phyloP scores from a whole-genome alignment of 805 yeast species.

The Henningerozyma blattae region DNA sequence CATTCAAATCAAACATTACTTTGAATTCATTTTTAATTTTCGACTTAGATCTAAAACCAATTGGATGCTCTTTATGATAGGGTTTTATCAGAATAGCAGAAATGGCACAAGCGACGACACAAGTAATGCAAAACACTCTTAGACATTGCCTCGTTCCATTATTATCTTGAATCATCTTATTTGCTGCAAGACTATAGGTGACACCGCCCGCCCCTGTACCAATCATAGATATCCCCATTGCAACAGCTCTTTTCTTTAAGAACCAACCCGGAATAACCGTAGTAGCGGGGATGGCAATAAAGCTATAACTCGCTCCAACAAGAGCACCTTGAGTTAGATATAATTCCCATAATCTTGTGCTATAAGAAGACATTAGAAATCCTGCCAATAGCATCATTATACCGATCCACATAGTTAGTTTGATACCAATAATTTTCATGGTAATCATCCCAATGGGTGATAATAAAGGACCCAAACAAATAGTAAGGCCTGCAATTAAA shows the following conservation, averaged over 20 bases:
- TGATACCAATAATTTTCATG: slow-evolving; percentile 39
- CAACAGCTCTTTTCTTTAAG: slow-evolving; percentile 44
- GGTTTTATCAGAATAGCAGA: slow-evolving; percentile 36
- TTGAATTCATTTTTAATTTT: slow-evolving; percentile 16
- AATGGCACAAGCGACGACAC: slow-evolving; percentile 28
- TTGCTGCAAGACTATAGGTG: slow-evolving; percentile 29
- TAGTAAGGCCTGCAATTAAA: slow-evolving; percentile 54
- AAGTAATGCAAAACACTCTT: slow-evolving; percentile 31
- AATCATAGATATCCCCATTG: slow-evolving; percentile 36
- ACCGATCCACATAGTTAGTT: slow-evolving; percentile 38
- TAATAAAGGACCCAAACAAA: slow-evolving; percentile 40
- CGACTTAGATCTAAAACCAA: slow-evolving; percentile 17
- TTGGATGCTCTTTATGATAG: slow-evolving; percentile 26
- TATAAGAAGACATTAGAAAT: slow-evolving; percentile 46
- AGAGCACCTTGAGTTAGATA: slow-evolving; percentile 58
- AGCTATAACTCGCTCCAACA: slow-evolving; percentile 39
- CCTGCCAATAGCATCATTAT: slow-evolving; percentile 39
- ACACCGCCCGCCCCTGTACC: slow-evolving; percentile 48
- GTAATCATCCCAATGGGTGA: slow-evolving; percentile 44
- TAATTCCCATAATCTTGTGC: slow-evolving; percentile 51
- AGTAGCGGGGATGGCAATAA: slow-evolving; percentile 46
- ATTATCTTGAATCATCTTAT: slow-evolving; percentile 29
- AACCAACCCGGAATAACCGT: slow-evolving; percentile 63
- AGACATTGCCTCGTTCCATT: slow-evolving; percentile 37
- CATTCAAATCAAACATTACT: slow-evolving; percentile 11